Base-by-base conservation (phyloP, 352 stramenopile genomes). In the Aphanomyces stellatus region DNA sequence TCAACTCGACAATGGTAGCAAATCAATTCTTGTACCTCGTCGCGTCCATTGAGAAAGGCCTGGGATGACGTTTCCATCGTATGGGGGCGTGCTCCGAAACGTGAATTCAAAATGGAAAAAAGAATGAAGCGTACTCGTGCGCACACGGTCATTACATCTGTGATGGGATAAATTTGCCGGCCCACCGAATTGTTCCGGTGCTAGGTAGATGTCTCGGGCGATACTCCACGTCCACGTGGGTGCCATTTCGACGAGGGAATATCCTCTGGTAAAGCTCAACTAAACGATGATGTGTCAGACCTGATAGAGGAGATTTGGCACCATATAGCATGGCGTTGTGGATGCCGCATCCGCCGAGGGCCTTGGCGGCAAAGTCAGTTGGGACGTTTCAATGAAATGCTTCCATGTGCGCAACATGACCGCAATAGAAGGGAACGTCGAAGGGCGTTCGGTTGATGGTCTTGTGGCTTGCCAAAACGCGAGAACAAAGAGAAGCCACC, bases 321-420 rank as follows among this genome's bases (percentile, higher is more conserved):
- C 82, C 79, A 42, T 97, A 96, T 17, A 97, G 81, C 90, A 96
- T 96, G 22, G 90, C 90, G 59, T 97, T 97, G 68, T 96, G 85
- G 35, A 95, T 88, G 7, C 90, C 90, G 68, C 84, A 95, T 34
- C 89, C 89, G 15, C 90, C 90, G 19, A 97, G 69, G 15, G 81
- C 83, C 56, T 92, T 91, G 30, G 83, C 88, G 17, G 96, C 72
- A 51, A 95, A 87, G 57, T 88, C 83, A 40, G 85, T 83, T 8
- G 81, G 80, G 41, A 92, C 89, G 35, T 85, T 73, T 82, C 84
- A 95, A 56, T 93, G 86, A 49, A 87, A 30, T 6, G 63, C 71
- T 46, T 72, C 70, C 13, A 74, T 85, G 51, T 93, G 89, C 4
- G 87, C 84, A 31, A 96, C 85, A 61, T 76, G 87, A 1, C 74